Percentiles rank a stretch among this genome's conserved stretches.
phyloP scores from a whole-genome alignment of 1,284 basidiomycete species.

The Ganoderma sinense region DNA sequence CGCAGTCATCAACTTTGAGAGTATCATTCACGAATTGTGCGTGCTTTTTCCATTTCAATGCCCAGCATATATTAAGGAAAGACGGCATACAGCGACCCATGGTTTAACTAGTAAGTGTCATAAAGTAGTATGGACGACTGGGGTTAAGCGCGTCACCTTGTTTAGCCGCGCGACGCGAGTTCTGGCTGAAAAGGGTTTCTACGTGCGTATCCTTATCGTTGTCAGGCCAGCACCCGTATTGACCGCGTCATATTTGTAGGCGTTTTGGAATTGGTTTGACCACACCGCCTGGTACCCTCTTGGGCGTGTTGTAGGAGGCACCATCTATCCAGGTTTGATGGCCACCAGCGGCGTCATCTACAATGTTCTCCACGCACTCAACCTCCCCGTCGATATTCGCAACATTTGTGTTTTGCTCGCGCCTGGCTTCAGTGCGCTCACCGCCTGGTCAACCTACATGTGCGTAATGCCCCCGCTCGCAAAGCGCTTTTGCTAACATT shows the following conservation, averaged over 20 bases:
- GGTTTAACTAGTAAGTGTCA: conserved; percentile 92
- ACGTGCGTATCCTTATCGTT: conserved; percentile 62
- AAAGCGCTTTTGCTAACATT: not conserved
- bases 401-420: conserved; percentile 98
- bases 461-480: conserved; percentile 46
- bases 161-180: conserved; percentile 89
- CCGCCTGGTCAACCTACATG: conserved; percentile 98
- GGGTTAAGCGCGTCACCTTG: conserved; percentile 6
- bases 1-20: conserved; percentile 98
- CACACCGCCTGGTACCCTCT: conserved; percentile 99
- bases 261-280: conserved; percentile 99
- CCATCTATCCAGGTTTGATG: conserved; percentile 98
- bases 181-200: conserved; percentile 92
- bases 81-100: conserved; percentile 79
- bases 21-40: conserved; percentile 98
- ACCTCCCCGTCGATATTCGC: conserved; percentile 97
- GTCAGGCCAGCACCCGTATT: not conserved
- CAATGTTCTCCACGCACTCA: conserved; percentile 86
- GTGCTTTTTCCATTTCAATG: conserved; percentile 41
- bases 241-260: conserved; percentile 53
- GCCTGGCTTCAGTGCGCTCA: conserved; percentile 95
- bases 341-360: conserved; percentile 97
- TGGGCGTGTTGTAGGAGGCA: conserved; percentile 97
- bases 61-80: conserved; percentile 21
- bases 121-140: not conserved